Evolutionary conservation across 306 rosid species (phyloP), one percentile per base, ranked within the genome.

Genomic region (Cotoneaster glaucophyllus): DNA sequence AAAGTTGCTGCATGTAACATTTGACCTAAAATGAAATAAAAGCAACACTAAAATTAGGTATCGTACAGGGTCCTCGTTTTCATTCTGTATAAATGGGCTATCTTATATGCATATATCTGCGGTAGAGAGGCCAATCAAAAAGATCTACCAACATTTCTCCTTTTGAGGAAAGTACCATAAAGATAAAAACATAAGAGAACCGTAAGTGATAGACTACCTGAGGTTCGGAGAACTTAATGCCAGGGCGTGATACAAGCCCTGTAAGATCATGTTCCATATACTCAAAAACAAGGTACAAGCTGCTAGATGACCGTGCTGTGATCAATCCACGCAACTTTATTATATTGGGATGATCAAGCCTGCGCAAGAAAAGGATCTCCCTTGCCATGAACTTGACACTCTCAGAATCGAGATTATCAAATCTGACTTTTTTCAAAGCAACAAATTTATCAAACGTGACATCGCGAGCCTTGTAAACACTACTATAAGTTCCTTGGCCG

Each of bases 191-290:
- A 57, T 61, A 69, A 21, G 67, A 31, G 56, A 67, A 72, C 41
- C 15, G 57, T 65, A 66, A 44, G 70, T 62, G 64, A 67, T 39
- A 31, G 12, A 26, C 34, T 86, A 94, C 98, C 97, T 92, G 98
- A 25, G 98, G 90, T 85, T 94, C 96, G 12, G 90, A 81, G 83
- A 94, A 87, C 76, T 90, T 92, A 69, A 89, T 79, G 73, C 77
- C 84, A 22, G 96, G 97, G 61, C 71, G 73, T 32, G 97, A 81
- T 76, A 85, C 90, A 56, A 94, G 98, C 53, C 98, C 98, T 1
- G 98, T 92, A 74, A 94, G 97, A 84, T 94, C 98, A 64, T 94
- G 98, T 58, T 94, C 93, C 98, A 92, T 94, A 39, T 94, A 94
- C 85, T 92, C 96, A 84, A 94, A 88, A 77, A 94, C 82, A 81